Conservation (phyloP, 177 flowering plant species). For the Tripterygium wilfordii region DNA sequence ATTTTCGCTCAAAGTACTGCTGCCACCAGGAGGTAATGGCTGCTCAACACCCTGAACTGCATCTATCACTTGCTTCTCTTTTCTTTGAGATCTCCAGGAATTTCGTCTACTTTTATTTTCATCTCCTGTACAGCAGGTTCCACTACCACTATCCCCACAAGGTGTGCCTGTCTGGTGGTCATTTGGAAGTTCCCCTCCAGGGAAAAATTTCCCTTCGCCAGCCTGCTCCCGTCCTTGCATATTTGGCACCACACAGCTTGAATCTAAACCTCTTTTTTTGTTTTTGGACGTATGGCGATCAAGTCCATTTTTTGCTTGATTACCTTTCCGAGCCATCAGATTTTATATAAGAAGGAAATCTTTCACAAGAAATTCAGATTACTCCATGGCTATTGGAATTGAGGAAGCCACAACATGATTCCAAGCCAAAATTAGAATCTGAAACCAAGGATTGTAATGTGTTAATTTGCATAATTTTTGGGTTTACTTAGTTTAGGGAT, state of each 20-base stretch:
- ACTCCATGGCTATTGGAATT: too few relatives aligned
- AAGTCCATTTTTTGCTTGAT: conserved; percentile 58
- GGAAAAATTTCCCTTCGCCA: conserved; percentile 24
- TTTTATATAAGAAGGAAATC: too few relatives aligned
- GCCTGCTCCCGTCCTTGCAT: conserved; percentile 21
- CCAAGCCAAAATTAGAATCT: too few relatives aligned
- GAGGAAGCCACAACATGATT: conserved; percentile 2
- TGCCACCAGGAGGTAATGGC: conserved; percentile 11
- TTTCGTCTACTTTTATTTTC: conserved; percentile 30
- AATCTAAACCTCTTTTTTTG: conserved; percentile 37
- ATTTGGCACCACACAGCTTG: conserved; percentile 18
- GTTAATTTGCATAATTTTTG: too few relatives aligned
- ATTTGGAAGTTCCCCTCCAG: conserved; percentile 31
- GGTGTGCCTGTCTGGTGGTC: conserved; percentile 21
- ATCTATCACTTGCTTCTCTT: conserved; percentile 37
- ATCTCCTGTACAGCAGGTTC: conserved; percentile 16
- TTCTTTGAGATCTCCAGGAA: conserved; percentile 16
- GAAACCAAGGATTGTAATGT: too few relatives aligned
- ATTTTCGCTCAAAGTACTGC: conserved; percentile 17
- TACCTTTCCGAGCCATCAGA: conserved; percentile 82
- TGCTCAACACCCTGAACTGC: conserved; percentile 12
- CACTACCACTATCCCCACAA: conserved; percentile 10
- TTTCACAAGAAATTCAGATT: background rate
- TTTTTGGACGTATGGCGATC: conserved; percentile 32
- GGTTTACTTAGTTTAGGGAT: too few relatives aligned